Conservation (phyloP, 345 rosid species). For the Salix koriyanagi region DNA sequence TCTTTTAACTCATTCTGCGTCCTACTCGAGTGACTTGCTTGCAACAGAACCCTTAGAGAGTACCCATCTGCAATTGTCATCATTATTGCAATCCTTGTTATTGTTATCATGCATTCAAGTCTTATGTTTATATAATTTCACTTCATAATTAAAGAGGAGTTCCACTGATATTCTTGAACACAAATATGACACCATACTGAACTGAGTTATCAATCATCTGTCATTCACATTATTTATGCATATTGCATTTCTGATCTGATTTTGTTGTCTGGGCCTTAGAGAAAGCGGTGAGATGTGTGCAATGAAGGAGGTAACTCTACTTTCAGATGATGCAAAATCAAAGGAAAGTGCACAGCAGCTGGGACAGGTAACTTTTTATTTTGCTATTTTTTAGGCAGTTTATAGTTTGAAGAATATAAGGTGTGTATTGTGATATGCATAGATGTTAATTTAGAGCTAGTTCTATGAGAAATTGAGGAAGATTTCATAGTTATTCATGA, state of each 20-base stretch:
- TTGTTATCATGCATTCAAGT: not conserved
- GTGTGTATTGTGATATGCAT: not conserved
- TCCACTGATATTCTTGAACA: not conserved
- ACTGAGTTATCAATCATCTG: not conserved
- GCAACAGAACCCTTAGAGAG: not conserved
- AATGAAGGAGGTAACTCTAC: slow-evolving; percentile 79
- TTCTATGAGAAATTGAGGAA: slow-evolving; percentile 6
- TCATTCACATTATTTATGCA: not conserved
- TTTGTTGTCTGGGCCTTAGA: slow-evolving; percentile 25
- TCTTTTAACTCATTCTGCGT: not conserved
- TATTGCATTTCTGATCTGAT: not conserved
- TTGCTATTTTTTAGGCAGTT: not conserved
- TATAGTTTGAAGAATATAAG: not conserved
- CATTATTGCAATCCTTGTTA: not conserved
- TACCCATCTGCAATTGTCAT: not conserved
- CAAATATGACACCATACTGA: not conserved
- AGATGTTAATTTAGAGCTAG: not conserved
- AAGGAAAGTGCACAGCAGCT: slow-evolving; percentile 73
- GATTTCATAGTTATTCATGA: not conserved
- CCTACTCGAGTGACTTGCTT: not conserved
- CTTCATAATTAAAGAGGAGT: not conserved
- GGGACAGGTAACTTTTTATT: slow-evolving; percentile 46
- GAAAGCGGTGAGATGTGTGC: slow-evolving; percentile 89
- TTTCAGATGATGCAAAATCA: slow-evolving; percentile 76
- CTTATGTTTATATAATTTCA: not conserved